phyloP scores from a whole-genome alignment of 2,329 filamentous ascomycete species.

The Lecanicillium sp. region DNA sequence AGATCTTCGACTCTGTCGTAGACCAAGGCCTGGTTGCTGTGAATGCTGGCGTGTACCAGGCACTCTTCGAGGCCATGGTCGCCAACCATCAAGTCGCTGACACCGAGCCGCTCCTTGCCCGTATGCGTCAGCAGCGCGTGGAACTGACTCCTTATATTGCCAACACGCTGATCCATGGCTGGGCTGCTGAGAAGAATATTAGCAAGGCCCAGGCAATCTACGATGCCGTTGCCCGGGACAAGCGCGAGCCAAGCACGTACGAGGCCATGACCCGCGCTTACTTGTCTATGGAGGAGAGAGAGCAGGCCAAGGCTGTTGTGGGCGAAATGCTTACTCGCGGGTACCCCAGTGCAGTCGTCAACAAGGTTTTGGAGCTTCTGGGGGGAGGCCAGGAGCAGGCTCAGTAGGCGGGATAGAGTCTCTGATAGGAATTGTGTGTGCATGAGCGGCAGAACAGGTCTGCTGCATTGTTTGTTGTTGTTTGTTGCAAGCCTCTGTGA shows the following conservation, averaged over 20 bases:
- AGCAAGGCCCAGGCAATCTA: conserved; percentile 72
- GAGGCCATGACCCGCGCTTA: conserved; percentile 97
- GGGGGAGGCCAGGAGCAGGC: conserved; percentile 42
- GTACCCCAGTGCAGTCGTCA: conserved; percentile 84
- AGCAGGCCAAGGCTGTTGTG: conserved; percentile 68
- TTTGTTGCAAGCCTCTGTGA: conserved; percentile 14
- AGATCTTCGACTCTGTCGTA: conserved; percentile 75
- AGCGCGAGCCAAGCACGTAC: conserved; percentile 93
- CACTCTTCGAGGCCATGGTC: conserved; percentile 94
- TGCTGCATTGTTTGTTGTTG: conserved; percentile 12
- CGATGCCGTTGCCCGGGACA: conserved; percentile 63
- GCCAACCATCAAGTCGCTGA: conserved; percentile 80
- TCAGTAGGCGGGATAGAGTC: conserved; percentile 13
- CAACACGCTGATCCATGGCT: conserved; percentile 95
- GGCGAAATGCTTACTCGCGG: conserved; percentile 85
- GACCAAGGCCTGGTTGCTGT: conserved; percentile 56
- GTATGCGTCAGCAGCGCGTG: conserved; percentile 68
- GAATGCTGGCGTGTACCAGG: conserved; percentile 87
- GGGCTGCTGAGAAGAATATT: conserved; percentile 79
- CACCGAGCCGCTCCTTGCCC: conserved; percentile 62
- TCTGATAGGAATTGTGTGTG: neutral
- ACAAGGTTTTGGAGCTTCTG: conserved; percentile 88
- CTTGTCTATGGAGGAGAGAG: conserved; percentile 73
- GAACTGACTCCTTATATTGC: conserved; percentile 96
- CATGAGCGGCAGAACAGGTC: conserved; percentile 3